Base-by-base conservation (phyloP, 1,139 yeast genomes). In the Kodamaea alishanica region DNA sequence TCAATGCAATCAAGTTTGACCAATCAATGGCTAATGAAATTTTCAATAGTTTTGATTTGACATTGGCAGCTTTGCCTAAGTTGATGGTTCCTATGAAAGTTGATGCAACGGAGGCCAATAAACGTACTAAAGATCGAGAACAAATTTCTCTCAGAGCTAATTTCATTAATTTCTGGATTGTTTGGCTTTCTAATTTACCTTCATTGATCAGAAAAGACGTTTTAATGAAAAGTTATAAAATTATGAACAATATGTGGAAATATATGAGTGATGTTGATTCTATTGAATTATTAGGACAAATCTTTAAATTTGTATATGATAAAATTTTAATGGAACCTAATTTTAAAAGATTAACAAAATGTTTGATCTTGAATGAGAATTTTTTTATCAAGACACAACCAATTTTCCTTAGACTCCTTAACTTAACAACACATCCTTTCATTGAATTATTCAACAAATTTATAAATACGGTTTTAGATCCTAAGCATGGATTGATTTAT, bases 321-420 rank as follows among this genome's bases (percentile, higher is more conserved):
- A 65, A 67, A 26, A 71, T 90, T 2, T 55, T 88, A 30, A 58
- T 62, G 26, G 97, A 90, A 49, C 55, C 68, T 1, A 67, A 76
- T 10, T 84, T 81, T 53, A 77, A 79, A 47, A 82, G 81, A 51
- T 67, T 82, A 41, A 76, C 89, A 1, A 90, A 89, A 56, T 76
- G 88, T 49, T 79, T 79, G 47, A 74, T 89, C 12, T 75, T 90
- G 52, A 88, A 86, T 51, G 97, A 90, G 52, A 78, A 85, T 69
- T 77, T 84, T 25, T 58, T 89, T 48, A 71, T 73, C 28, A 79
- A 79, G 41, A 51, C 86, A 28, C 76, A 78, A 28, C 70, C 74
- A 4, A 56, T 85, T 1, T 80, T 79, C 43, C 56, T 67, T 24
- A 62, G 73, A 26, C 40, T 64, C 2, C 67, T 65, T 32, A 28